A percentile compares a stretch with the other conserved stretches of the same genome.
These are phyloP conservation scores for Colletotrichum paranaense DNA, from an alignment of 2,329 filamentous ascomycete species.

Conservation along the genomic window DNA sequence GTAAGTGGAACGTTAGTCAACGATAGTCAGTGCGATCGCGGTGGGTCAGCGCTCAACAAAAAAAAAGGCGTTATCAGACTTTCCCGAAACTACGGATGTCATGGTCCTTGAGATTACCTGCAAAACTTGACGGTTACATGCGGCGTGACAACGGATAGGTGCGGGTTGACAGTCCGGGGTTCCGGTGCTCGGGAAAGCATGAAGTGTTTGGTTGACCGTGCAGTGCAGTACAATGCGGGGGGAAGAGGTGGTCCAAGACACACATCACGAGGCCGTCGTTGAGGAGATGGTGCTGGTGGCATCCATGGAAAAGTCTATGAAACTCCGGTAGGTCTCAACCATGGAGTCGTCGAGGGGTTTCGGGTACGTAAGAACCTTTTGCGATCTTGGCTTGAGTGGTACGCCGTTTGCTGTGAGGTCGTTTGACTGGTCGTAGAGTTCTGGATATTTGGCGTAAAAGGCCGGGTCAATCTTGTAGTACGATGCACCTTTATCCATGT, in stretches of 20 bases:
- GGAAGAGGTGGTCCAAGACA: neutral
- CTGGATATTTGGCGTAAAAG: conserved; percentile 46
- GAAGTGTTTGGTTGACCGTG: conserved; percentile 27
- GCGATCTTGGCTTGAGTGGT: conserved; percentile 38
- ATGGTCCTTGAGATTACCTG: neutral
- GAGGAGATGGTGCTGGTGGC: conserved; percentile 39
- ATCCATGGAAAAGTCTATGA: conserved; percentile 46
- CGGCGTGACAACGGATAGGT: conserved; percentile 11
- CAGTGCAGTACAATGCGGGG: neutral
- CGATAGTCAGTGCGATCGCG: conserved; percentile 13
- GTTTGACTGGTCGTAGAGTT: conserved; percentile 41
- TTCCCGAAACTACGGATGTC: conserved; percentile 1
- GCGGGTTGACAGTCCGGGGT: conserved; percentile 7
- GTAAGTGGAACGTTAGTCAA: conserved; percentile 32
- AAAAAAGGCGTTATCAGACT: neutral
- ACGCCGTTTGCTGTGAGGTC: conserved; percentile 43
- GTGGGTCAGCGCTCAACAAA: conserved; percentile 28
- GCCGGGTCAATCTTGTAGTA: conserved; percentile 48
- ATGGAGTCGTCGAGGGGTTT: conserved; percentile 41
- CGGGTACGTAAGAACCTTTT: conserved; percentile 45
- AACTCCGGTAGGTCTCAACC: conserved; percentile 46
- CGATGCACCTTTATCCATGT: conserved; percentile 46
- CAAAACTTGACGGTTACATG: conserved; percentile 9
- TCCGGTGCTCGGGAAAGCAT: neutral
- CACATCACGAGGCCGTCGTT: neutral